phyloP scores from a whole-genome alignment of 208 protist genomes.

The Porcisia deanei region DNA sequence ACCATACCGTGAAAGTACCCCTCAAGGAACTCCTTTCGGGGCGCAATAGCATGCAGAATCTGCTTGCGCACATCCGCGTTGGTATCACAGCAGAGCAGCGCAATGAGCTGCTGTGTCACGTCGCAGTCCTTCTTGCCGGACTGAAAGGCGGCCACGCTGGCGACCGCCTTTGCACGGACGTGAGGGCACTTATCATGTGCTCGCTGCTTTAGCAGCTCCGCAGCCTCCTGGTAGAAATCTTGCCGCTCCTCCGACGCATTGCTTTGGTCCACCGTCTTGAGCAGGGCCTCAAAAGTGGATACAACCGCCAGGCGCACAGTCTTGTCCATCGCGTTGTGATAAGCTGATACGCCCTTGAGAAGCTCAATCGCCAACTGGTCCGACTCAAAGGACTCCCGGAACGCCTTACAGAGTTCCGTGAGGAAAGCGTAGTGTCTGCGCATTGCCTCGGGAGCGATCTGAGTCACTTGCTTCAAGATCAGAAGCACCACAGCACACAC shows the following conservation, averaged over 20 bases:
- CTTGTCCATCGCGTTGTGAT: slow-evolving; percentile 88
- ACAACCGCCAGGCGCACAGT: slow-evolving; percentile 80
- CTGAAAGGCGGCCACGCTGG: slow-evolving; percentile 78
- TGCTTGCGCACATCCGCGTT: slow-evolving; percentile 81
- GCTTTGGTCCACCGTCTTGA: slow-evolving; percentile 79
- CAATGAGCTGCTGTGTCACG: slow-evolving; percentile 86
- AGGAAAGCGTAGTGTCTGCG: slow-evolving; percentile 84
- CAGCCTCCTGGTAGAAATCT: slow-evolving; percentile 80
- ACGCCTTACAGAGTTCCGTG: slow-evolving; percentile 59
- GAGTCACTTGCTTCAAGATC: slow-evolving; percentile 70
- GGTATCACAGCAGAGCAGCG: slow-evolving; percentile 77
- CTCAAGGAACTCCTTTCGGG: slow-evolving; percentile 85
- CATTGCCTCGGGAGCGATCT: slow-evolving; percentile 71
- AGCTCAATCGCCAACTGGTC: slow-evolving; percentile 71
- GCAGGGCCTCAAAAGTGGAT: slow-evolving; percentile 62
- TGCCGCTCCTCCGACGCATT: slow-evolving; percentile 80
- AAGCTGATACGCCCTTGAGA: slow-evolving; percentile 52
- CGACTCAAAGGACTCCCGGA: slow-evolving; percentile 48
- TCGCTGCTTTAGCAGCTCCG: slow-evolving; percentile 81
- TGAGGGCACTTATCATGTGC: slow-evolving; percentile 76
- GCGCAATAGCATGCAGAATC: slow-evolving; percentile 69
- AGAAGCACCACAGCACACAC: slow-evolving; percentile 67
- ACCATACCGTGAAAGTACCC: slow-evolving; percentile 90
- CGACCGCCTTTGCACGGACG: slow-evolving; percentile 71
- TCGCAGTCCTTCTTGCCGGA: slow-evolving; percentile 83